phyloP scores from a whole-genome alignment of 2,329 filamentous ascomycete species.

The Aspergillus proliferans region DNA sequence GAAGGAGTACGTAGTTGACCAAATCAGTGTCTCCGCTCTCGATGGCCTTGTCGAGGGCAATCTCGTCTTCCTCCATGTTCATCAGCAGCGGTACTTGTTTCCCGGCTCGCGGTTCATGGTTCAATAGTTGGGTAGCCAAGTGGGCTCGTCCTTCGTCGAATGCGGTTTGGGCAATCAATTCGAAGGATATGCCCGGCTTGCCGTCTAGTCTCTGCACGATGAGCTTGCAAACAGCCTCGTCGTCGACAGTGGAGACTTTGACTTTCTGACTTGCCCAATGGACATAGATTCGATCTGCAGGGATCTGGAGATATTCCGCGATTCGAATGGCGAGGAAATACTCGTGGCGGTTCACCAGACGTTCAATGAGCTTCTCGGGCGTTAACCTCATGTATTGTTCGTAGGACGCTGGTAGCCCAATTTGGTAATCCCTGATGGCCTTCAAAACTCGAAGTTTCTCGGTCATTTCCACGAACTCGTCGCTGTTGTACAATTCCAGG shows the following conservation, averaged over 20 bases:
- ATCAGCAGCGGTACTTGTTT: constrained; percentile 90
- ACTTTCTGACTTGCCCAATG: constrained; percentile 97
- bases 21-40: constrained; percentile 93
- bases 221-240: constrained; percentile 77
- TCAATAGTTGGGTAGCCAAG: constrained; percentile 84
- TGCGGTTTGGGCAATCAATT: constrained; percentile 83
- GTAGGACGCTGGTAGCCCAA: constrained; percentile 84
- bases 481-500: constrained; percentile 92
- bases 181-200: constrained; percentile 90
- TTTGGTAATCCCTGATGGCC: constrained; percentile 82
- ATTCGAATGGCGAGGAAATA: constrained; percentile 86
- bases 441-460: constrained; percentile 89
- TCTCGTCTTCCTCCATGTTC: constrained; percentile 90
- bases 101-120: constrained; percentile 90
- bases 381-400: constrained; percentile 90
- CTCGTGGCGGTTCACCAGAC: constrained; percentile 81
- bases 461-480: constrained; percentile 98
- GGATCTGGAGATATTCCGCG: constrained; percentile 77
- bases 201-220: constrained; percentile 82
- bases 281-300: constrained; percentile 85
- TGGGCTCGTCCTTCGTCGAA: constrained; percentile 87
- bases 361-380: constrained; percentile 77
- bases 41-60: constrained; percentile 92
- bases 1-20: constrained; percentile 79
- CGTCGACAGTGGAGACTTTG: constrained; percentile 73